Evolutionary conservation across 768 basidiomycete species (phyloP), one percentile per base, ranked within the genome.

Genomic region (Trametes cinnabarina): DNA sequence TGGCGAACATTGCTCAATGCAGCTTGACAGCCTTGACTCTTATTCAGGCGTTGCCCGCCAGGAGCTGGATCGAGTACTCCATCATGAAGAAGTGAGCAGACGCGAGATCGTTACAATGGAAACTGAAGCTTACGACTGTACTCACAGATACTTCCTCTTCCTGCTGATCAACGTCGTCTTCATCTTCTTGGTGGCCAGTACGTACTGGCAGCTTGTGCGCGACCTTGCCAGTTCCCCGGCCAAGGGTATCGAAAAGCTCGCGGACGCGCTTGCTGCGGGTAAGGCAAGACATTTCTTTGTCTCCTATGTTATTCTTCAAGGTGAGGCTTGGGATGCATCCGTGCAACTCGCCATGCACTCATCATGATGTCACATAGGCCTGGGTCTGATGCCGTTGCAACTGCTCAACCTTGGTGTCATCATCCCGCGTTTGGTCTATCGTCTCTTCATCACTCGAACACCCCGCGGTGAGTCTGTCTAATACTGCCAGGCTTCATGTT

Each of bases 311-410:
- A 87, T 92, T 50, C 78, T 92, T 3, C 91, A 94, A 83, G 89
- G 89, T 86, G 48, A 17, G 63, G 28, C 23, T 25, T 10, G 32
- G 9, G 17, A 54, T 37, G 30, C 14, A 44, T 19, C 10, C 14
- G 25, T 26, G 5, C 39, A 4, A 9, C 35, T 17, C 30, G 19
- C 8, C 17, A 34, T 44, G 30, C 17, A 26, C 55, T 32, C 12
- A 43, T 57, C 68, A 46, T 64, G 25, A 14, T 22, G 49, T 17
- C 9, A 37, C 37, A 19, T 51, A 92, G 92, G 88, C 0, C 72
- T 98, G 28, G 96, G 92, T 65, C 85, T 98, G 66, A 96, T 98
- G 90, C 97, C 97, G 3, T 74, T 98, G 34, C 94, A 99, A 66
- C 78, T 99, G 10, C 82, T 99, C 22, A 98, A 98, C 67, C 76